Conservation (phyloP, 805 yeast species). For the Metschnikowia gelsemii region DNA sequence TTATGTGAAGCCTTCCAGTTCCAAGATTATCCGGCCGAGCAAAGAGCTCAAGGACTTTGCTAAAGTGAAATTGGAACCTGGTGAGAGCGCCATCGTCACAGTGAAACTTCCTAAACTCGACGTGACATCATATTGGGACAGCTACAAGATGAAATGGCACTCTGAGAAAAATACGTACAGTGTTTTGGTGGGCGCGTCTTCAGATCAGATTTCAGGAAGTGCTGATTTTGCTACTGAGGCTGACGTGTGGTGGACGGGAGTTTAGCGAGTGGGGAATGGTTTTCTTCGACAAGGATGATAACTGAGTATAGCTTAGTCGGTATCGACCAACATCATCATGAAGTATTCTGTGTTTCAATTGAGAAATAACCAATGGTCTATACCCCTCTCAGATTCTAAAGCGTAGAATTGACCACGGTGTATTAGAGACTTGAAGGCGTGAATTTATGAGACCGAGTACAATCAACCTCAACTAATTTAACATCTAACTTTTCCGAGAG, state of each 20-base stretch:
- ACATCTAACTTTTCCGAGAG: no score
- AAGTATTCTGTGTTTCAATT: no score
- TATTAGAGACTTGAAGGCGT: no score
- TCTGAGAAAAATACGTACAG: conserved; percentile 27
- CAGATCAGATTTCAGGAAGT: conserved; percentile 12
- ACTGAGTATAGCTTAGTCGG: no score
- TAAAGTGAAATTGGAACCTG: conserved; percentile 25
- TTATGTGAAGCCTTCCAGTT: conserved; percentile 22
- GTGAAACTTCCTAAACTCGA: conserved; percentile 26
- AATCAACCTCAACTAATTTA: no score
- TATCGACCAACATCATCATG: no score
- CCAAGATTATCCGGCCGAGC: conserved; percentile 25
- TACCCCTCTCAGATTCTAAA: no score
- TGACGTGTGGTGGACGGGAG: conserved; percentile 17
- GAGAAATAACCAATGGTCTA: no score
- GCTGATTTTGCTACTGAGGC: conserved; percentile 13
- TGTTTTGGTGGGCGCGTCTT: conserved; percentile 25
- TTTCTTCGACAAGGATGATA: no score
- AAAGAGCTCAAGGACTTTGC: conserved; percentile 34
- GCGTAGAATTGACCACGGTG: no score
- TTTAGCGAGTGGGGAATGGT: conserved; percentile 1
- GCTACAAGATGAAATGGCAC: conserved; percentile 28
- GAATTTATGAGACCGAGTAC: no score
- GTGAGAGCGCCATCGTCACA: conserved; percentile 17
- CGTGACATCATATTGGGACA: conserved; percentile 31